Evolutionary conservation across 129 eudicot species (phyloP), one percentile per base, ranked within the genome.

Genomic region (Pittosporum tobira): DNA sequence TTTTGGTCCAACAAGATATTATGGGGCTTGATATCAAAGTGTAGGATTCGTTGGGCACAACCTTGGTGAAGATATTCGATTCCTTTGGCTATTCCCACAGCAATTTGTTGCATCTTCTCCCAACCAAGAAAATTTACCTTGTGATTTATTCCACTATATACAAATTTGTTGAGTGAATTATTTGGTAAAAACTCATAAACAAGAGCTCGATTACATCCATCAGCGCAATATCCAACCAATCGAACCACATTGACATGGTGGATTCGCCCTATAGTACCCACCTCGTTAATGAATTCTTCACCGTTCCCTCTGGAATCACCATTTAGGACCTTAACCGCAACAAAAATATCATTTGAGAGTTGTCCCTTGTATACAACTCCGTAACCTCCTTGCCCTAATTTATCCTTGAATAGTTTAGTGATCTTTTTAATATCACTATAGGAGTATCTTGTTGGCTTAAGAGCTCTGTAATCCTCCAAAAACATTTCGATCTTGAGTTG

Each of bases 191-290:
- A 54, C 59, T 54, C 59, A n/a, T 54, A 54, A 25, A 54, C 31
- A 13, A 54, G 59, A 26, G 59, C 59, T 28, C 59, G 29, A 14
- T 27, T 28, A 15, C 18, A 54, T 13, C 59, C 59, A 28, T 54
- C 59, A 25, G 59, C 59, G 27, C 59, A 54, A 19, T 54, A 54
- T 25, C 59, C 59, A 28, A 54, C 59, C 3, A 54, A 28, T 13
- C 59, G 59, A 6, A 54, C 59, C 59, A 54, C 59, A 15, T 54
- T 54, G 40, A 54, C 40, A 54, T 54, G 59, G 59, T 54, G 59
- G 37, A 54, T 54, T 28, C 4, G 29, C 10, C 59, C 59, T 25
- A 54, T 54, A 14, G 31, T 54, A 25, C 40, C 38, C 22, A 54
- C 43, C 20, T 54, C 59, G 23, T 54, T 54, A 10, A 31, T 31